These are phyloP conservation scores for Sherardia arvensis DNA, from an alignment of 257 asterid species.

Conservation along the genomic window DNA sequence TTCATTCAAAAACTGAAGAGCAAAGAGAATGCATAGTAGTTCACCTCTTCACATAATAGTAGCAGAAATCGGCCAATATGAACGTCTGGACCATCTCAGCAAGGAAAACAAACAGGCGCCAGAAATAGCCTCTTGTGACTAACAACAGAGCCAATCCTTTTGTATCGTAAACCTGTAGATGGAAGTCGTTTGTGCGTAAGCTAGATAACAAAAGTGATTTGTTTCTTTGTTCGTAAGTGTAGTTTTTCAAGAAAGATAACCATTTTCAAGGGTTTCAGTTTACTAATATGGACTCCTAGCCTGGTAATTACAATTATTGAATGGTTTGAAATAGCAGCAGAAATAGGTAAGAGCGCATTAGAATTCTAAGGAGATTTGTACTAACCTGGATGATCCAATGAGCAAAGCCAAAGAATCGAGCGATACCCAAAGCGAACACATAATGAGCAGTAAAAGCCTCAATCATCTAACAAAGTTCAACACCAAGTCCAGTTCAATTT, in stretches of 20 bases:
- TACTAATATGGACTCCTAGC: background rate
- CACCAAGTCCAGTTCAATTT: background rate
- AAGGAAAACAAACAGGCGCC: conserved; percentile 65
- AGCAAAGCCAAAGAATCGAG: conserved; percentile 79
- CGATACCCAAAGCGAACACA: conserved; percentile 81
- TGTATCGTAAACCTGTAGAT: conserved; percentile 50
- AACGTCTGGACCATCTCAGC: conserved; percentile 79
- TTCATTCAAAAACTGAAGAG: background rate
- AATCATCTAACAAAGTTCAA: conserved; percentile 42
- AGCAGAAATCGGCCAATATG: conserved; percentile 87
- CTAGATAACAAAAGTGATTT: background rate
- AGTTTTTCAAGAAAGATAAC: background rate
- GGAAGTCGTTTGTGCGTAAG: background rate
- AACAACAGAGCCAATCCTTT: conserved; percentile 48
- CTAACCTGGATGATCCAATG: conserved; percentile 91
- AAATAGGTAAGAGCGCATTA: background rate
- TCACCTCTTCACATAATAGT: conserved; percentile 82
- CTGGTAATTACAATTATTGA: background rate
- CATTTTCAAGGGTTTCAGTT: background rate
- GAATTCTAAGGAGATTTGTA: background rate
- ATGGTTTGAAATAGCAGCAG: background rate
- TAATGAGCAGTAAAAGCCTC: conserved; percentile 92
- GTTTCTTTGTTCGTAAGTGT: background rate
- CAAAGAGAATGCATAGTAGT: background rate
- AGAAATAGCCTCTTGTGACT: conserved; percentile 52